Base-by-base conservation (phyloP, 345 rosid genomes). In the Physaria fendleri region DNA sequence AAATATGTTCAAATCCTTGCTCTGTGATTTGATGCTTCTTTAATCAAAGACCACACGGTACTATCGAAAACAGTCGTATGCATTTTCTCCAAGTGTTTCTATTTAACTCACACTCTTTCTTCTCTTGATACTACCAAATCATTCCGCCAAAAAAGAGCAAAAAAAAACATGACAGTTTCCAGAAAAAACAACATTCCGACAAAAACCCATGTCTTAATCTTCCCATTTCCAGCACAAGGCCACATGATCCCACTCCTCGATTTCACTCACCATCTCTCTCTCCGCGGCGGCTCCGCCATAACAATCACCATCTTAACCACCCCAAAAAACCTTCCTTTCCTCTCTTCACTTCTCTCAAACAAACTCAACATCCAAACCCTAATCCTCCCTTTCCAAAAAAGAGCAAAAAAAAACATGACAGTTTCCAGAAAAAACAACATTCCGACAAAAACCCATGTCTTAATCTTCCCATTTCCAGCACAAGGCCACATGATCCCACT, bases 161-260 rank as follows among this genome's bases (percentile, higher is more conserved):
- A 0, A 41, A 18, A 39, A 22, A 18, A 3, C 21, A 68, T 68
- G 73, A 68, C 21, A 44, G 56, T 20, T 39, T 7, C 3, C n/a
- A 12, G 33, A 5, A 46, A 6, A 17, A 50, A 23, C 30, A 59
- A 6, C 60, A 15, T 4, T 14, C 35, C 11, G 25, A 34, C 35
- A 23, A 49, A 39, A 5, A 53, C 14, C 0, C 81, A 77, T 25
- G 29, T 77, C 23, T 50, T 77, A 13, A 57, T 77, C 44, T 57
- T 74, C 68, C 81, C 81, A 0, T 77, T 77, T 27, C 78, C 78
- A 8, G 81, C 76, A n/a, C 78, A 70, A 65, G 80, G 80, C n/a
- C 81, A 77, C 51, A 42, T 77, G 71, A 66, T 77, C 3, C 81
- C 78, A 5, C 69, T 77, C 50, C 30, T 77, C 18, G 78, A 77